A percentile compares a stretch with the other conserved stretches of the same genome.
phyloP scores from a whole-genome alignment of 2,329 filamentous ascomycete genomes.

The Claviceps spartinae region DNA sequence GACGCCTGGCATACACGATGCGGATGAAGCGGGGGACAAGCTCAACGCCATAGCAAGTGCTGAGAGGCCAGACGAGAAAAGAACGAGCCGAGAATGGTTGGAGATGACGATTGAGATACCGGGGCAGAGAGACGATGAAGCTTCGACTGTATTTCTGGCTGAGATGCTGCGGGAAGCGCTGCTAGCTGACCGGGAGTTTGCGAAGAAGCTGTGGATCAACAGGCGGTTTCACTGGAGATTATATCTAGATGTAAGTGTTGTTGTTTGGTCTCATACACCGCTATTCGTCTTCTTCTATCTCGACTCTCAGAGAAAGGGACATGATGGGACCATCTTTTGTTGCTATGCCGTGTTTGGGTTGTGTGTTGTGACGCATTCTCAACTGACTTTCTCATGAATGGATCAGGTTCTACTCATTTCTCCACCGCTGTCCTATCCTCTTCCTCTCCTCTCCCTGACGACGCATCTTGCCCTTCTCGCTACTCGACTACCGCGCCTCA shows the following conservation, averaged over 20 bases:
- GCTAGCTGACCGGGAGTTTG: slow-evolving; percentile 56
- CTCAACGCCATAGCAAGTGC: slow-evolving; percentile 17
- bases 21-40: slow-evolving; percentile 11
- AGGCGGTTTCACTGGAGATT: slow-evolving; percentile 89
- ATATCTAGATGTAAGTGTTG: slow-evolving; percentile 68
- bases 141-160: slow-evolving; percentile 71
- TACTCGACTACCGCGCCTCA: slow-evolving; percentile 69
- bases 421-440: slow-evolving; percentile 81
- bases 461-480: slow-evolving; percentile 86
- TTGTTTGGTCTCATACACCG: not conserved
- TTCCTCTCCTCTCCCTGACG: slow-evolving; percentile 83
- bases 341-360: not conserved
- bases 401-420: slow-evolving; percentile 77
- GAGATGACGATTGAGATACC: slow-evolving; percentile 88
- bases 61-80: slow-evolving; percentile 26
- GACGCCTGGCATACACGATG: slow-evolving; percentile 29
- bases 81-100: slow-evolving; percentile 57
- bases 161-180: slow-evolving; percentile 84
- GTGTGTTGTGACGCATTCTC: not conserved
- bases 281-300: not conserved
- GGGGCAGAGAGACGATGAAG: slow-evolving; percentile 80
- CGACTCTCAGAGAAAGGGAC: not conserved
- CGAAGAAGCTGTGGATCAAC: slow-evolving; percentile 73
- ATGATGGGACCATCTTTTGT: not conserved
- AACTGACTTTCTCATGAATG: no score